phyloP scores from a whole-genome alignment of 495 filamentous ascomycete species.

The Talaromyces stipitatus region DNA sequence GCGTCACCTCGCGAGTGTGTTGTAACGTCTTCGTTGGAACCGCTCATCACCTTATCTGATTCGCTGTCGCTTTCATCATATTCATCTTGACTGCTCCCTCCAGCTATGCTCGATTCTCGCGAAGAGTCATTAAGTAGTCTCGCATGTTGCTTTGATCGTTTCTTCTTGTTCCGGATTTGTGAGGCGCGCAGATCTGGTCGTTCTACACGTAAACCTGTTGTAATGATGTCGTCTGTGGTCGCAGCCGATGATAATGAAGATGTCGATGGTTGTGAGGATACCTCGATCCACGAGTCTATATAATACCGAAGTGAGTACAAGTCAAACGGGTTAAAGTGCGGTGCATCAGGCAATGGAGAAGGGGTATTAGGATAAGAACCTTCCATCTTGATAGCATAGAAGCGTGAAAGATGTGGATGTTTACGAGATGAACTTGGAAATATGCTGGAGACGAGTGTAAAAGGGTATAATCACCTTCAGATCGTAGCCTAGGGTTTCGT shows the following conservation, averaged over 20 bases:
- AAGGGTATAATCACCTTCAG: slow-evolving; percentile 33
- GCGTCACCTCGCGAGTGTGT: slow-evolving; percentile 17
- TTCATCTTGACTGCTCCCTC: slow-evolving; percentile 76
- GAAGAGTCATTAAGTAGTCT: slow-evolving; percentile 41
- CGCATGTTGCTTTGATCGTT: slow-evolving; percentile 48
- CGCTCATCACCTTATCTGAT: slow-evolving; percentile 73
- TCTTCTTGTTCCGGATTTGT: slow-evolving; percentile 24
- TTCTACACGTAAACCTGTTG: slow-evolving; percentile 72
- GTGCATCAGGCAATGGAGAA: slow-evolving; percentile 7
- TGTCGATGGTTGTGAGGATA: slow-evolving; percentile 86
- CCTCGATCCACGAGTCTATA: slow-evolving; percentile 94
- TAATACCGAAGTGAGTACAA: slow-evolving; percentile 49
- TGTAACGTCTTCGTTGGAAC: slow-evolving; percentile 70
- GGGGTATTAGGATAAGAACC: neutral
- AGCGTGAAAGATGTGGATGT: neutral
- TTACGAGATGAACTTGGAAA: slow-evolving; percentile 5
- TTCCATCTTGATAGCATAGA: neutral
- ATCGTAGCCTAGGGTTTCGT: slow-evolving; percentile 27
- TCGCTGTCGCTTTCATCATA: slow-evolving; percentile 84
- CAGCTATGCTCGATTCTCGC: slow-evolving; percentile 25
- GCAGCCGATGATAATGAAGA: slow-evolving; percentile 74
- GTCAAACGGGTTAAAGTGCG: slow-evolving; percentile 17
- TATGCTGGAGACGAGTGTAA: slow-evolving; percentile 3
- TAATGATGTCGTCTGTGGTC: slow-evolving; percentile 79
- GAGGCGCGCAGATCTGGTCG: slow-evolving; percentile 24